A percentile compares a stretch with the other conserved stretches of the same genome.
Evolutionary conservation across 2,329 filamentous ascomycete species (phyloP).

Genomic region (Phaeosphaeria sp.): DNA sequence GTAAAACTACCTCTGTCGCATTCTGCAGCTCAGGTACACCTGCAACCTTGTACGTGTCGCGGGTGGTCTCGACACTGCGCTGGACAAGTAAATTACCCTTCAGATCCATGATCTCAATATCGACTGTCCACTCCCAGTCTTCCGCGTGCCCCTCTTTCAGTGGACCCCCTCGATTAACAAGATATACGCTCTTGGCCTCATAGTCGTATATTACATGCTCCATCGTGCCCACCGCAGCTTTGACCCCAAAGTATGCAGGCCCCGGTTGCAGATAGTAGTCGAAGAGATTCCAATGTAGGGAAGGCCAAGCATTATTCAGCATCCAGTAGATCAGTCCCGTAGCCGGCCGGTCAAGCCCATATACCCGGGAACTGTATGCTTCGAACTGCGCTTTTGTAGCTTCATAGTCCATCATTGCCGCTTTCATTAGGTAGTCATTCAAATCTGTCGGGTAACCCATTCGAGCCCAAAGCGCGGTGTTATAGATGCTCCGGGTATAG

Average conservation of each 20-base stretch:
- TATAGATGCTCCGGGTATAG: conserved; percentile 64
- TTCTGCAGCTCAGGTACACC: conserved; percentile 40
- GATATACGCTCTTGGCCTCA: conserved; percentile 51
- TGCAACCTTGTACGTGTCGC: conserved; percentile 53
- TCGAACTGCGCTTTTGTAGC: conserved; percentile 67
- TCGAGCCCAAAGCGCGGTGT: conserved; percentile 59
- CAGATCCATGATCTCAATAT: conserved; percentile 58
- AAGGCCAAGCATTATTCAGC: conserved; percentile 70
- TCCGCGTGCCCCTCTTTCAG: conserved; percentile 32
- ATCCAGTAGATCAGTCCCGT: conserved; percentile 72
- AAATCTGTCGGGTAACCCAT: conserved; percentile 61
- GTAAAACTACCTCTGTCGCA: conserved; percentile 55
- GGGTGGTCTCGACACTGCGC: conserved; percentile 33
- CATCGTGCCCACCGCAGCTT: conserved; percentile 50
- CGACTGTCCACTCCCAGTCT: conserved; percentile 47
- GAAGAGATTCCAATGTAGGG: conserved; percentile 69
- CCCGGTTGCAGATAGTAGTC: conserved; percentile 67
- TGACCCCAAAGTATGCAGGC: conserved; percentile 66
- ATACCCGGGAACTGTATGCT: conserved; percentile 57
- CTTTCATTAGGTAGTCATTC: conserved; percentile 65
- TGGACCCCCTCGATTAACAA: conserved; percentile 62
- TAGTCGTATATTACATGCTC: conserved; percentile 67
- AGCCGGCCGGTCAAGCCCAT: conserved; percentile 57
- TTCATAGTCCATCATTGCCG: conserved; percentile 70
- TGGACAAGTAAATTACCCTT: conserved; percentile 54